phyloP scores from a whole-genome alignment of 352 stramenopile species.

The Globisporangium emineosum region DNA sequence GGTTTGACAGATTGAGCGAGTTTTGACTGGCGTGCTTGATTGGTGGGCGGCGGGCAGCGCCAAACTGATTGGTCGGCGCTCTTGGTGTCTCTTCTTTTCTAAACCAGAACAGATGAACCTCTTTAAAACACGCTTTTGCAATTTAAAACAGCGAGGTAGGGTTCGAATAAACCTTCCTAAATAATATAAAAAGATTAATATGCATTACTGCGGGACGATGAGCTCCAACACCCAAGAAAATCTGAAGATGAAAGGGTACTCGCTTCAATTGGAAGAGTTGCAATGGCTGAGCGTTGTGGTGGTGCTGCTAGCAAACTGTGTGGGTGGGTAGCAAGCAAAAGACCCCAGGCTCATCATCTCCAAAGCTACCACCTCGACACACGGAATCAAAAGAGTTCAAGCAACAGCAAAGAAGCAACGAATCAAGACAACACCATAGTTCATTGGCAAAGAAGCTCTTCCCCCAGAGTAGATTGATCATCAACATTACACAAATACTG shows the following conservation, averaged over 20 bases:
- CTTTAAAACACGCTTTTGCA: neutral
- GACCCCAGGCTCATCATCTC: neutral
- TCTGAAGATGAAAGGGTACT: too few relatives aligned
- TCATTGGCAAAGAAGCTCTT: constrained; percentile 29
- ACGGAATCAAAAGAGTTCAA: neutral
- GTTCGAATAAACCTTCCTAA: neutral
- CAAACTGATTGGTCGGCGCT: constrained; percentile 4
- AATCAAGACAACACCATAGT: neutral
- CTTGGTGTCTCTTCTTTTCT: neutral
- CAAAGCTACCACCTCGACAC: neutral
- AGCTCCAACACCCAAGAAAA: neutral
- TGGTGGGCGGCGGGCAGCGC: neutral
- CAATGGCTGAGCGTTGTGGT: neutral
- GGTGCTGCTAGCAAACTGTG: neutral
- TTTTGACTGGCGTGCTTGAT: constrained; percentile 12
- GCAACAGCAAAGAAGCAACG: neutral
- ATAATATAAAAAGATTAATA: neutral
- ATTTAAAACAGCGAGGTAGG: neutral
- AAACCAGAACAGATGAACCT: neutral
- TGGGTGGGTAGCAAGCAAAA: neutral
- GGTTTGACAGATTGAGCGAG: neutral
- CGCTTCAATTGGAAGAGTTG: too few relatives aligned
- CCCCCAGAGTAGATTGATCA: constrained; percentile 23
- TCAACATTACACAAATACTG: constrained; percentile 12
- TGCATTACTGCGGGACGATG: neutral